Percentiles rank a stretch among this genome's conserved stretches.
phyloP scores from a whole-genome alignment of 257 asterid genomes.

The Petunia axillaris region DNA sequence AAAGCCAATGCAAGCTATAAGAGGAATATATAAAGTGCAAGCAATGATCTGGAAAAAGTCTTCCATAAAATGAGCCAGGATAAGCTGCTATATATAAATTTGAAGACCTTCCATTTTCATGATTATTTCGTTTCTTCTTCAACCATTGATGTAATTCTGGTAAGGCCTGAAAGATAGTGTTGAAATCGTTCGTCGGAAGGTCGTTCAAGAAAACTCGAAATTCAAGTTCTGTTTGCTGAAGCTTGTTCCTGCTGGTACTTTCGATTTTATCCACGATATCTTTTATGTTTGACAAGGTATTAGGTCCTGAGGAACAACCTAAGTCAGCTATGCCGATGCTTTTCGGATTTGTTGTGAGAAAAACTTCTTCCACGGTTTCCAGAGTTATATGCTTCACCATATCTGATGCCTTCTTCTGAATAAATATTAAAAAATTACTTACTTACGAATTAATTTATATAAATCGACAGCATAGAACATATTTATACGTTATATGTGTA shows the following conservation, averaged over 20 bases:
- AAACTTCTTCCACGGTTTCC: slow-evolving; percentile 52
- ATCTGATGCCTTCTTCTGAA: slow-evolving; percentile 77
- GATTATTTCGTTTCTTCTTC: slow-evolving; percentile 34
- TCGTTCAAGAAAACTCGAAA: slow-evolving; percentile 73
- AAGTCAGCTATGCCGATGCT: slow-evolving; percentile 91
- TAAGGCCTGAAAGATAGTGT: slow-evolving; percentile 72
- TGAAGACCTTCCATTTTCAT: slow-evolving; percentile 34
- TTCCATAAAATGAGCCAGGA: slow-evolving; percentile 90
- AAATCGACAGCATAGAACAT: no score
- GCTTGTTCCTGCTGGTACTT: slow-evolving; percentile 25
- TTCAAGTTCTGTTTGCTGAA: slow-evolving; percentile 50
- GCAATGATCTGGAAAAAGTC: slow-evolving; percentile 69
- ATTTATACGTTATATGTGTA: no score
- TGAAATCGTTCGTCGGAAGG: slow-evolving; percentile 86
- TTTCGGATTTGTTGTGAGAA: slow-evolving; percentile 45
- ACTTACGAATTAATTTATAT: not conserved
- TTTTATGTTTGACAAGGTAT: slow-evolving; percentile 65
- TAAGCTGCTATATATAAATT: slow-evolving; percentile 64
- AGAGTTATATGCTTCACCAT: slow-evolving; percentile 64
- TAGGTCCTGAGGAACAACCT: slow-evolving; percentile 93
- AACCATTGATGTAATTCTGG: slow-evolving; percentile 63
- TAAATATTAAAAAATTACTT: not conserved
- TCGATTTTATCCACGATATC: slow-evolving; percentile 53
- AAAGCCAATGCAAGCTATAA: slow-evolving; percentile 90
- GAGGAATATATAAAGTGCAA: slow-evolving; percentile 82